Evolutionary conservation across 106 monocot species (phyloP), one percentile per base, ranked within the genome.

Genomic region (Dendrobium officinale): DNA sequence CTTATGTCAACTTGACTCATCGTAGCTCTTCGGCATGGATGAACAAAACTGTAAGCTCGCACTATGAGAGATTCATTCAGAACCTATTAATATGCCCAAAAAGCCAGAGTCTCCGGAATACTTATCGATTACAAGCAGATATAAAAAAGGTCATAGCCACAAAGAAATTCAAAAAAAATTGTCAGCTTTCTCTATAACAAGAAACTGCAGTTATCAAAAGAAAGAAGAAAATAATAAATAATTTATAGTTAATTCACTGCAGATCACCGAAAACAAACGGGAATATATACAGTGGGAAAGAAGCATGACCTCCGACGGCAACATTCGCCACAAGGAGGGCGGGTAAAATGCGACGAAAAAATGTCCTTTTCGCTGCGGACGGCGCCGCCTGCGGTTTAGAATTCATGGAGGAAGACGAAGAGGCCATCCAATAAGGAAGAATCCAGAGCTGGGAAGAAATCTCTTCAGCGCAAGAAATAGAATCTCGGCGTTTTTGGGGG

Each of bases 341-440:
- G 22, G 77, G 77, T n/a, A 77, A 19, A 44, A 31, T 19, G 54
- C 77, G 77, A 31, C 77, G 77, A 51, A 77, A 55, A 33, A 77
- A 77, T 11, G 55, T 51, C 18, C 55, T 77, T 44, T 77, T 77
- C 55, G 55, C 55, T 20, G 77, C 77, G 2, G 77, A 33, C 24
- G 55, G 54, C 9, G 49, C 18, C 49, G 51, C 18, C 56, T 15
- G 49, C 47, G 77, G 54, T 3, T 9, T 3, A 49, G 77, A 55
- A n/a, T 27, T 31, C 0, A 15, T 27, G 10, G 55, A 31, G 51
- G 77, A 49, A 51, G 77, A 55, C 54, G 77, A 55, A 26, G 77
- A 27, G 29, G 77, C 31, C 70, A 70, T 70, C 70, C 27, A 1
- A 15, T 6, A 31, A 3, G 9, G 27, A 4, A 67, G 24, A 26